Conservation (phyloP, 2,329 filamentous ascomycete genomes). For the Cladosporium oxysporum region DNA sequence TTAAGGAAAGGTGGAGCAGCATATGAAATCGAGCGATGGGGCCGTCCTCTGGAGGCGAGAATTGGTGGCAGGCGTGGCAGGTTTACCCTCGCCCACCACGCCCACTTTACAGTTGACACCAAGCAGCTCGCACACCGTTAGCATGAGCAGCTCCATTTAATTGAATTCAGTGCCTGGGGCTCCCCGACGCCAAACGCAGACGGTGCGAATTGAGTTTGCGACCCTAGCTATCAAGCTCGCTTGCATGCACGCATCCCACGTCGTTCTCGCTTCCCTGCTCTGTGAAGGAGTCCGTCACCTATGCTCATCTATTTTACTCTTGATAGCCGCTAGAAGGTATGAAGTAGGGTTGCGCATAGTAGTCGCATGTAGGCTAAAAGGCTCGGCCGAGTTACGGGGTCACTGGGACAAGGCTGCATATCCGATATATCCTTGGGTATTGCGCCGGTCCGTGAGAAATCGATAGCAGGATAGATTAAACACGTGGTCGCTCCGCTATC, state of each 20-base stretch:
- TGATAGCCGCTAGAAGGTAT: not conserved
- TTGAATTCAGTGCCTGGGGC: not conserved
- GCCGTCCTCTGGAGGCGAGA: not conserved
- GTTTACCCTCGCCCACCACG: not conserved
- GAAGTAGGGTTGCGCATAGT: not conserved
- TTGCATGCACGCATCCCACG: slow-evolving; percentile 7
- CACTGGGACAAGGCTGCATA: not conserved
- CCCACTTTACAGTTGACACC: not conserved
- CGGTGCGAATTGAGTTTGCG: not conserved
- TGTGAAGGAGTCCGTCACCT: not conserved
- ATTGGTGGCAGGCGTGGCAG: not conserved
- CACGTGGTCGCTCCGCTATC: not conserved
- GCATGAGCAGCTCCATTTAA: not conserved
- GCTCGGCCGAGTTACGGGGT: slow-evolving; percentile 1
- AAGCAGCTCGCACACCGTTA: not conserved
- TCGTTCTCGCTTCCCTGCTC: not conserved
- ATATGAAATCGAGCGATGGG: not conserved
- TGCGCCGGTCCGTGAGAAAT: not conserved
- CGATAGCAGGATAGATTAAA: not conserved
- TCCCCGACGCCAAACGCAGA: not conserved
- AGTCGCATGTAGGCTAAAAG: not conserved
- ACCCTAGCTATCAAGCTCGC: not conserved
- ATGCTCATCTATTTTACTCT: not conserved
- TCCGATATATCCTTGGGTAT: not conserved
- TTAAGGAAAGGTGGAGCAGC: not conserved